Conservation (phyloP, 1,284 basidiomycete species). For the Fomitopsis schrenkii region DNA sequence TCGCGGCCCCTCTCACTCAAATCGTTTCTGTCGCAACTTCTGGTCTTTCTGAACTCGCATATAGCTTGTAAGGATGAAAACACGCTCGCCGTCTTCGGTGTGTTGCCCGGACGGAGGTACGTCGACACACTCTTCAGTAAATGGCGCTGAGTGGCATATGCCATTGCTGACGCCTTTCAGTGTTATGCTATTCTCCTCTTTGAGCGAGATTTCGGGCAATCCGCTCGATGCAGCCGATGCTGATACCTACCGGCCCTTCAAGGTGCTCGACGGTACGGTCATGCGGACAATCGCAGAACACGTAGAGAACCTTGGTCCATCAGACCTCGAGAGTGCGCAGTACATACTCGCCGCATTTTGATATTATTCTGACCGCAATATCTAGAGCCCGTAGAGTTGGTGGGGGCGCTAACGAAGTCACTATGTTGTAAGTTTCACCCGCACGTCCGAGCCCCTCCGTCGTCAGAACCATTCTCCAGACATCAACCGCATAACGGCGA, state of each 20-base stretch:
- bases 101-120: slow-evolving; percentile 77
- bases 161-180: slow-evolving; percentile 33
- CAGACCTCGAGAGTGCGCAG: slow-evolving; percentile 45
- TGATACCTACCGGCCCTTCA: slow-evolving; percentile 84
- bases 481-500: slow-evolving; percentile 72
- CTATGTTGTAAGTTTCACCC: slow-evolving; percentile 70
- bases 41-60: slow-evolving; percentile 92
- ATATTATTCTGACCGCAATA: slow-evolving; percentile 8
- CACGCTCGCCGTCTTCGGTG: slow-evolving; percentile 87
- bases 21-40: slow-evolving; percentile 73
- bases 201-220: slow-evolving; percentile 35
- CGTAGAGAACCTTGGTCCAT: slow-evolving; percentile 47
- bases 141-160: neutral
- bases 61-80: slow-evolving; percentile 91
- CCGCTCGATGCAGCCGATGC: slow-evolving; percentile 51
- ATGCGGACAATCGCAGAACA: slow-evolving; percentile 60
- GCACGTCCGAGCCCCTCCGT: neutral
- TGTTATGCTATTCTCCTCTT: slow-evolving; percentile 71
- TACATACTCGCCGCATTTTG: slow-evolving; percentile 7
- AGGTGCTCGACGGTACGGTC: slow-evolving; percentile 65
- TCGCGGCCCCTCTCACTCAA: slow-evolving; percentile 54
- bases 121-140: slow-evolving; percentile 16
- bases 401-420: slow-evolving; percentile 85
- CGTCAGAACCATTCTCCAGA: slow-evolving; percentile 43
- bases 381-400: slow-evolving; percentile 67